phyloP scores from a whole-genome alignment of 108 stramenopile genomes.

The Fragilaria radians region DNA sequence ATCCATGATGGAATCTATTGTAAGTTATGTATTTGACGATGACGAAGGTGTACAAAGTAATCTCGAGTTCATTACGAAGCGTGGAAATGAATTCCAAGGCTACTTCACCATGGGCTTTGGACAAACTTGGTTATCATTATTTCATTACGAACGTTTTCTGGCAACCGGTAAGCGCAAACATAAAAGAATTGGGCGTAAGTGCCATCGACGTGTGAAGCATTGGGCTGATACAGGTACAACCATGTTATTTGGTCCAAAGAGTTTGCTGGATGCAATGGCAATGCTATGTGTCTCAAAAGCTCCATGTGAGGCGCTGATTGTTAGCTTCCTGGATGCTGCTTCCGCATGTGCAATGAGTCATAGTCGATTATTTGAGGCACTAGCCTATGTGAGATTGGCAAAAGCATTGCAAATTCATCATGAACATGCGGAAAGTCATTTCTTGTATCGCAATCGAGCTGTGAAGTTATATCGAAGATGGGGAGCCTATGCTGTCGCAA shows the following conservation, averaged over 20 bases:
- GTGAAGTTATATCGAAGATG: neutral
- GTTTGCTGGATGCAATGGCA: neutral
- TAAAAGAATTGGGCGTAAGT: neutral
- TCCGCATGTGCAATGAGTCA: neutral
- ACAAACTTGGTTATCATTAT: neutral
- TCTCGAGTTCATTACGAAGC: neutral
- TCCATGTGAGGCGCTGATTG: neutral
- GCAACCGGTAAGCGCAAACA: neutral
- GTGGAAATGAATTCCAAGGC: neutral
- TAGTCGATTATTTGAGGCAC: neutral
- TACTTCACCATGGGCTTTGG: neutral
- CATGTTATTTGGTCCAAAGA: neutral
- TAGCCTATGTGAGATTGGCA: neutral
- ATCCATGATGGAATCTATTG: neutral
- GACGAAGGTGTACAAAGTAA: neutral
- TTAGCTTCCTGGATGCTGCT: neutral
- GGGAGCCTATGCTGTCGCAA: neutral
- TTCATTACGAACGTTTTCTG: neutral
- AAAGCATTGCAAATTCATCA: neutral
- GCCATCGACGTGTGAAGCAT: neutral
- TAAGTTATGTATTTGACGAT: neutral
- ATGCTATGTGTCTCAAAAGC: neutral
- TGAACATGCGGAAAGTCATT: neutral
- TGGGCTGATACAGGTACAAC: neutral
- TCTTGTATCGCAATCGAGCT: neutral